Conservation (phyloP, 1,284 basidiomycete genomes). For the Papiliotrema terrestris region DNA sequence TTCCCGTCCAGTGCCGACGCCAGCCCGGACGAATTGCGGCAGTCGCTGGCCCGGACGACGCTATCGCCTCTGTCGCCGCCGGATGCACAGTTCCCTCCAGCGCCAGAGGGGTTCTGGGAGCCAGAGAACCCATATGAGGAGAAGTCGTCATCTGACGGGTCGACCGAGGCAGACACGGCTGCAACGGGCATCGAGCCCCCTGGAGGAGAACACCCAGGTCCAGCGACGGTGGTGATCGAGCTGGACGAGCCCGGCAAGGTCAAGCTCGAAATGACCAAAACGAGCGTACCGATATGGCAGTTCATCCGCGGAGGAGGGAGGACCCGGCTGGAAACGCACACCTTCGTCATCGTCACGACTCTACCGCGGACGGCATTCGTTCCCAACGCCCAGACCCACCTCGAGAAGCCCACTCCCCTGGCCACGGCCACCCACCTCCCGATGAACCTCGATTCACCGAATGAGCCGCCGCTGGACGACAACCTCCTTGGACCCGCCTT, state of each 20-base stretch:
- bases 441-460: not conserved
- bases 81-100: not conserved
- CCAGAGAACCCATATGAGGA: conserved; percentile 25
- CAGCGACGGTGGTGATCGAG: conserved; percentile 19
- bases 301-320: not conserved
- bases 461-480: not conserved
- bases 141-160: conserved; percentile 14
- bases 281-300: conserved; percentile 25
- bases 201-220: conserved; percentile 10
- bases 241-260: conserved; percentile 21
- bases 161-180: conserved; percentile 8
- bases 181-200: conserved; percentile 12
- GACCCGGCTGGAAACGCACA: conserved; percentile 19
- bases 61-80: not conserved
- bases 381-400: not conserved
- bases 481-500: not conserved
- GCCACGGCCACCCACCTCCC: not conserved
- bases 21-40: not conserved
- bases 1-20: not conserved
- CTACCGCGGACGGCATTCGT: conserved; percentile 19
- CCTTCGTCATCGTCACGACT: conserved; percentile 33
- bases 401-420: not conserved
- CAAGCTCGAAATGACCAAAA: conserved; percentile 33
- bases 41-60: not conserved
- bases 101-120: conserved; percentile 26